Percentiles rank a stretch among this genome's conserved stretches.
Evolutionary conservation across 345 rosid species (phyloP).

Genomic region (Stellera chamaejasme): DNA sequence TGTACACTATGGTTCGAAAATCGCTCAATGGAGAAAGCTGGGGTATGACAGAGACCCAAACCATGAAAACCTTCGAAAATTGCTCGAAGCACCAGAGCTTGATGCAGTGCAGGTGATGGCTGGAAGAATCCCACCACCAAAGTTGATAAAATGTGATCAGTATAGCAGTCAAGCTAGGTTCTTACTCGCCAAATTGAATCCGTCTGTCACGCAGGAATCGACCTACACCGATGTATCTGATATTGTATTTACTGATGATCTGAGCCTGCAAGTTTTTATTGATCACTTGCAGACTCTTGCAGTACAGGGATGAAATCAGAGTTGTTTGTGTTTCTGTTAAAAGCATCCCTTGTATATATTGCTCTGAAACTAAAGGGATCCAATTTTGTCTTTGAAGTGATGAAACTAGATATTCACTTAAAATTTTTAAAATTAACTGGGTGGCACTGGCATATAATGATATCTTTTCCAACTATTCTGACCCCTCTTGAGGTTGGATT

Average conservation of each 20-base stretch:
- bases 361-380: not conserved
- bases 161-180: conserved; percentile 95
- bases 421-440: too few species aligned
- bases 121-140: conserved; percentile 72
- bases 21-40: conserved; percentile 85
- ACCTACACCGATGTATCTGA: conserved; percentile 52
- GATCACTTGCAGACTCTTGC: conserved; percentile 79
- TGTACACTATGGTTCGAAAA: conserved; percentile 82
- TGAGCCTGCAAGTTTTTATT: conserved; percentile 81
- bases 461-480: too few species aligned
- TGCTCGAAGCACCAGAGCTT: conserved; percentile 77
- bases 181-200: conserved; percentile 93
- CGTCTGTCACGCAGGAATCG: conserved; percentile 87
- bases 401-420: too few species aligned
- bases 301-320: conserved; percentile 36
- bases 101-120: conserved; percentile 62
- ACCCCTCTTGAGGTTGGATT: too few species aligned
- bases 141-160: conserved; percentile 80
- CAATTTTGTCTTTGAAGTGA: too few species aligned
- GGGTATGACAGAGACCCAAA: conserved; percentile 73
- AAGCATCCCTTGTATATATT: too few species aligned
- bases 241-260: conserved; percentile 73
- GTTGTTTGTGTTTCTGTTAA: not conserved
- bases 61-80: conserved; percentile 79
- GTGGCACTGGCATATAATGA: too few species aligned